Base-by-base conservation (phyloP, 768 basidiomycete species). In the Tulasnella sp. region DNA sequence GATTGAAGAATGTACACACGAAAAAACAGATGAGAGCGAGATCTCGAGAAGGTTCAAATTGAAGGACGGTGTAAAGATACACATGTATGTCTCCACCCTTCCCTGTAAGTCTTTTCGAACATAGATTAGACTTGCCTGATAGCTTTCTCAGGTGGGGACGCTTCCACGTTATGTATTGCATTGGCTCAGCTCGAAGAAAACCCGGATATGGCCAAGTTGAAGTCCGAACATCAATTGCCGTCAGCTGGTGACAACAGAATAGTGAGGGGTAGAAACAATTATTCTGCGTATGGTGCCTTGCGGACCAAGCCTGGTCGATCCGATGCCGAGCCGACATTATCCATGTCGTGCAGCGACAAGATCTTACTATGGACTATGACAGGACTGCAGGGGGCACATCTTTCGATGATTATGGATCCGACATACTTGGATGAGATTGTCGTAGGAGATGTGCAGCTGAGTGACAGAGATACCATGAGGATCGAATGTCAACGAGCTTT, bases 321-420 rank as follows among this genome's bases (percentile, higher is more conserved):
- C 0, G 92, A 98, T 61, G 82, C 90, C 0, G 80, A 80, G 0
- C 78, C 79, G 0, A 88, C 92, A 1, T 62, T 75, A 0, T 87
- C 76, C 59, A 86, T 95, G 81, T 88, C 90, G 0, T 98, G 92
- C 66, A 88, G 84, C 57, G 92, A 98, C 63, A 98, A 98, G 65
- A 81, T 98, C 35, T 88, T 89, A 0, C 67, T 74, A 4, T 98
- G 91, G 90, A 78, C 72, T 48, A 74, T 82, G 0, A 68, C 89
- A 3, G 92, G 92, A 0, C 70, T 93, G 22, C 89, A 93, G 60
- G 92, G 93, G 3, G 81, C 85, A 1, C 67, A 95, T 42, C 75
- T 75, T 2, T 4, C 65, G 54, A 13, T 69, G 74, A 55, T 66
- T 78, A 34, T 59, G 12, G 57, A 57, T 3, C 84, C 85, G 0